Percentiles rank a stretch among this genome's conserved stretches.
phyloP scores from a whole-genome alignment of 768 basidiomycete species.

The Nidula microcarpa region DNA sequence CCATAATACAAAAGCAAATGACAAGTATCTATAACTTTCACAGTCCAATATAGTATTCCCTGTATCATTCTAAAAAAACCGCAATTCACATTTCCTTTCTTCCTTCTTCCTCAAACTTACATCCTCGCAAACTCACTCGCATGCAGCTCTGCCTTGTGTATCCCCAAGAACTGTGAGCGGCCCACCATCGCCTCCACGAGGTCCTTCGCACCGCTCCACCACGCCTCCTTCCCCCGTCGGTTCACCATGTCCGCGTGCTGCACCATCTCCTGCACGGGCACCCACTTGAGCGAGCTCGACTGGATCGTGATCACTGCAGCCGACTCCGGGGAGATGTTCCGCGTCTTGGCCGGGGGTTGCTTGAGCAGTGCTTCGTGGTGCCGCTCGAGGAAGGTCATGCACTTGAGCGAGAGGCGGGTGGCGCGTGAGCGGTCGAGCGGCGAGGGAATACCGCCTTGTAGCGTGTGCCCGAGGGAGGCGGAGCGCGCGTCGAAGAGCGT shows the following conservation, averaged over 20 bases:
- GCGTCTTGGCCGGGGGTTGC: constrained; percentile 44
- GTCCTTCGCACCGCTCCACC: constrained; percentile 74
- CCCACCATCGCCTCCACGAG: constrained; percentile 76
- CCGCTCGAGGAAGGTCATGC: constrained; percentile 91
- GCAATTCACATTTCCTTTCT: background rate
- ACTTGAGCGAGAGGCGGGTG: constrained; percentile 83
- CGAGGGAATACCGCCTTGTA: constrained; percentile 95
- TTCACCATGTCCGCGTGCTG: constrained; percentile 89
- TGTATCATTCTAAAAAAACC: no score
- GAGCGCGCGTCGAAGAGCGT: constrained; percentile 89
- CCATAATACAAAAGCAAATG: no score
- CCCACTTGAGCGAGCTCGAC: constrained; percentile 75
- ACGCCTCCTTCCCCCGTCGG: constrained; percentile 70
- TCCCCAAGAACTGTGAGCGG: constrained; percentile 50
- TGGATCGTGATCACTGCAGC: constrained; percentile 94
- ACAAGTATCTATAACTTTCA: no score
- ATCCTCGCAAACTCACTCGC: constrained; percentile 10
- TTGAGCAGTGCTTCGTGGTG: constrained; percentile 59
- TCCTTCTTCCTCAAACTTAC: background rate
- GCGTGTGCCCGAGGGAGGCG: constrained; percentile 94
- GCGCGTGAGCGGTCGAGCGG: constrained; percentile 92
- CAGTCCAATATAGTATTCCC: no score
- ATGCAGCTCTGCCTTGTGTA: constrained; percentile 21
- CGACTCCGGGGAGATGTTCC: constrained; percentile 56
- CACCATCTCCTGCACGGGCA: constrained; percentile 81